Evolutionary conservation across 805 yeast species (phyloP).

Genomic region (Brettanomyces nanus): DNA sequence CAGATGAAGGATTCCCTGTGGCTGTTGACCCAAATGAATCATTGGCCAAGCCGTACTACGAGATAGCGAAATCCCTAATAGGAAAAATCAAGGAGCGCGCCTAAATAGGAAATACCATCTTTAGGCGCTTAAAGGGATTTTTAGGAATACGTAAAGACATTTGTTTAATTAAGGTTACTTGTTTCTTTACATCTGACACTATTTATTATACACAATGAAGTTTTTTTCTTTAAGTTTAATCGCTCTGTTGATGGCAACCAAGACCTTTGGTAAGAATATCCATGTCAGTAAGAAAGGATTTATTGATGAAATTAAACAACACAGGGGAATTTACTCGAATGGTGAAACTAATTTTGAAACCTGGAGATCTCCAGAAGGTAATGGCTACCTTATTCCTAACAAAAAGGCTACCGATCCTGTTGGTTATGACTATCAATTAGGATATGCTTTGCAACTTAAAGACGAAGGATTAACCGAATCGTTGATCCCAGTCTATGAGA

Average conservation of each 20-base stretch:
- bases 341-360: slow-evolving; percentile 13
- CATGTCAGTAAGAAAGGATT: slow-evolving; percentile 1
- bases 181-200: too few relatives aligned
- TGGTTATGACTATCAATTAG: not conserved
- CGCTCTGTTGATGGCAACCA: not conserved
- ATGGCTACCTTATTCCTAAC: slow-evolving; percentile 18
- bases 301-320: not conserved
- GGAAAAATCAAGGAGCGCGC: too few relatives aligned
- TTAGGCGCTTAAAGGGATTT: too few relatives aligned
- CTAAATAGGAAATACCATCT: too few relatives aligned
- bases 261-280: not conserved
- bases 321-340: slow-evolving; percentile 11
- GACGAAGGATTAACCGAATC: not conserved
- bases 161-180: too few relatives aligned
- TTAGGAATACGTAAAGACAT: too few relatives aligned
- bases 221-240: not conserved
- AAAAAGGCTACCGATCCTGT: not conserved
- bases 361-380: slow-evolving; percentile 22
- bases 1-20: slow-evolving; percentile 62
- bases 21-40: slow-evolving; percentile 34
- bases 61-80: slow-evolving; percentile 42
- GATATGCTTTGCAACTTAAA: not conserved
- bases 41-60: slow-evolving; percentile 35
- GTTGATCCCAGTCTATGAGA: slow-evolving; percentile 16
- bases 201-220: not conserved